Evolutionary conservation across 768 basidiomycete species (phyloP).

Genomic region (Candolleomyces aberdarensis): DNA sequence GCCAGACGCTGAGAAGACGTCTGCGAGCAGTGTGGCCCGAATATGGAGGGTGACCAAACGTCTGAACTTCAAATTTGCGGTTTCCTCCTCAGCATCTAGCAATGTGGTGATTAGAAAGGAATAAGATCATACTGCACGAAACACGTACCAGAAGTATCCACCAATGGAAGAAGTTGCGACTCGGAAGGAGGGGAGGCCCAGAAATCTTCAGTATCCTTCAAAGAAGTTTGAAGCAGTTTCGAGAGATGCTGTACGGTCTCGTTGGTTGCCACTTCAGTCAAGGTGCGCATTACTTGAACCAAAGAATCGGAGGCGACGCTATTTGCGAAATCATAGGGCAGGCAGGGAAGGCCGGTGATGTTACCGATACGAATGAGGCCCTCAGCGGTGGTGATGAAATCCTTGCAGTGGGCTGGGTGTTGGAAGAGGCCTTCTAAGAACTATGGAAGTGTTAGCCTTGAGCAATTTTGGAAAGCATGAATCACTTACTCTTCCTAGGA

Average conservation of each 20-base stretch:
- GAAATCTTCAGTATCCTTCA: conserved; percentile 67
- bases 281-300: conserved; percentile 83
- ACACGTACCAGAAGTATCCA: conserved; percentile 50
- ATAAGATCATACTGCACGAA: background rate
- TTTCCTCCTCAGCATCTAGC: conserved; percentile 42
- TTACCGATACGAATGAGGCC: conserved; percentile 72
- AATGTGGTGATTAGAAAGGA: conserved; percentile 7
- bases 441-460: conserved; percentile 34
- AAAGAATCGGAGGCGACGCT: conserved; percentile 84
- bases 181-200: conserved; percentile 54
- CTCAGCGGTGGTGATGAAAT: conserved; percentile 76
- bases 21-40: conserved; percentile 78
- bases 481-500: conserved; percentile 65
- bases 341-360: conserved; percentile 78
- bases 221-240: conserved; percentile 63
- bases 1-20: conserved; percentile 81
- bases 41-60: conserved; percentile 73
- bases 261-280: conserved; percentile 81
- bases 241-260: conserved; percentile 72
- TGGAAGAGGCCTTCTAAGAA: conserved; percentile 95
- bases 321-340: conserved; percentile 86
- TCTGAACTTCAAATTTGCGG: conserved; percentile 66
- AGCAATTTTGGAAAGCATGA: background rate
- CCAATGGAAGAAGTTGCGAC: conserved; percentile 62
- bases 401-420: conserved; percentile 83